Evolutionary conservation across 805 yeast genomes (phyloP).

Genomic region (Debaryomyces hansenii): DNA sequence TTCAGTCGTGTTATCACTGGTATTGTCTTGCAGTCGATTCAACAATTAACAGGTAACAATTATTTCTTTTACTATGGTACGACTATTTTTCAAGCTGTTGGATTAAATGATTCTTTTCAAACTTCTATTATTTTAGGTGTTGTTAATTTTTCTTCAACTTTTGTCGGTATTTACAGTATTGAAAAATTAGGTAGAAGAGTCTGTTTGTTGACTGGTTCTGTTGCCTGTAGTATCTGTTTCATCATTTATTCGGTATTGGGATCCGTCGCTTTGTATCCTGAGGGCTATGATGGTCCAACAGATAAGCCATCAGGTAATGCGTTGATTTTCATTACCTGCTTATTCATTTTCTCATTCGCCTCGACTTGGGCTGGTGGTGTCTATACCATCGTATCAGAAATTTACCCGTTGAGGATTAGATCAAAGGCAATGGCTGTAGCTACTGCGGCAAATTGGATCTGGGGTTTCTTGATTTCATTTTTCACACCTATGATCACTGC

Average conservation of each 20-base stretch:
- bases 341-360: conserved; percentile 66
- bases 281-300: conserved; percentile 41
- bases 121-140: conserved; percentile 56
- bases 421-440: conserved; percentile 64
- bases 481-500: conserved; percentile 65
- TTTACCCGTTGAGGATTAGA: conserved; percentile 66
- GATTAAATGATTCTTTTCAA: conserved; percentile 50
- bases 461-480: conserved; percentile 62
- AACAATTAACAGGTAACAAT: conserved; percentile 60
- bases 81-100: conserved; percentile 51
- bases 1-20: conserved; percentile 58
- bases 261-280: conserved; percentile 43
- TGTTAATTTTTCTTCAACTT: conserved; percentile 56
- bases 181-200: conserved; percentile 51
- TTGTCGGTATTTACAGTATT: conserved; percentile 49
- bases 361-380: conserved; percentile 73
- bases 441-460: conserved; percentile 63
- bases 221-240: conserved; percentile 56
- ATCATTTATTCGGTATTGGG: conserved; percentile 62
- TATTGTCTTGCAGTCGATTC: conserved; percentile 55
- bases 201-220: conserved; percentile 44
- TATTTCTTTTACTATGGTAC: conserved; percentile 64
- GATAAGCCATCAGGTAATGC: conserved; percentile 54
- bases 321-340: conserved; percentile 64
- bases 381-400: conserved; percentile 63